Evolutionary conservation across 2,329 filamentous ascomycete genomes (phyloP), one percentile per base, ranked within the genome.

Genomic region (Neoascochyta sp.): DNA sequence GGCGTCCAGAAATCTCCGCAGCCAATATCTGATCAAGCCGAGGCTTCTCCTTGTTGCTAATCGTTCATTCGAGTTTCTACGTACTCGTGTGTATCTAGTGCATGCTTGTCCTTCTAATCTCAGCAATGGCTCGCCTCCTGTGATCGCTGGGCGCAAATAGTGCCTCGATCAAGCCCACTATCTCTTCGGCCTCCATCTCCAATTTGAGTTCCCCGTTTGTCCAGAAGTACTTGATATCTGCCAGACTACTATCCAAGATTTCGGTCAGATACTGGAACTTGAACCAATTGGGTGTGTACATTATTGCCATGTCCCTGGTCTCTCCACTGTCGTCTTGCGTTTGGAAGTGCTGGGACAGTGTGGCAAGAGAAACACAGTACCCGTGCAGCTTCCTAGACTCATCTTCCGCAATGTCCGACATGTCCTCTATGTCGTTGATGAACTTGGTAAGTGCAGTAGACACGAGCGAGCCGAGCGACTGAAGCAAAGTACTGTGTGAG

Each of bases 141-240:
- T 78, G 65, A 19, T 75, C 71, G 41, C 73, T 77, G 43, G 81
- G 78, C 11, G 78, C 76, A 56, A 82, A 82, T 19, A 82, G 57
- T 11, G 78, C 78, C 55, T 77, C 69, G 28, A 82, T 75, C 54
- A 82, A 49, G 47, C 81, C 78, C 9, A 79, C 65, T 7, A 82
- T 71, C 52, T 82, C 78, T 18, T 78, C 75, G 3, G 65, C 64
- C 14, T 70, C 70, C 60, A 81, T 81, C 49, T 81, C 78, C 32
- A 80, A 52, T 37, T 71, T 73, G 46, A 82, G 48, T 54, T 78
- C 78, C n/a, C 76, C 75, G 44, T 82, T 77, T 3, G 67, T 69
- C 78, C 78, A 82, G 23, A 81, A 54, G 41, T 74, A 81, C 47
- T 74, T 79, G 60, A 82, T 81, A 47, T 82, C 78, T 12, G 75